phyloP scores from a whole-genome alignment of 2,329 filamentous ascomycete species.

The Fusarium verticillioides region DNA sequence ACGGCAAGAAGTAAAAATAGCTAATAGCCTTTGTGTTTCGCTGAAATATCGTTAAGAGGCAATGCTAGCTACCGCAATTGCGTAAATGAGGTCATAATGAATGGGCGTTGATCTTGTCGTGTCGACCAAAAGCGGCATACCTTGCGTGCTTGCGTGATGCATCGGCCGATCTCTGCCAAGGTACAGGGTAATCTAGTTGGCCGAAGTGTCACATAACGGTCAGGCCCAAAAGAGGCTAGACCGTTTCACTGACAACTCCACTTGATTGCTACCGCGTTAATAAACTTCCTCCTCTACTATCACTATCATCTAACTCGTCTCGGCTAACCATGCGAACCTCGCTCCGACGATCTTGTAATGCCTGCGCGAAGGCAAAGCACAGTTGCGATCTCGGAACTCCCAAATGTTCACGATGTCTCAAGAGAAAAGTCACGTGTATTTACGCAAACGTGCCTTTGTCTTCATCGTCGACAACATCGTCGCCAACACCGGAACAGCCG shows the following conservation, averaged over 20 bases:
- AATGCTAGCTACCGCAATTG: accelerated
- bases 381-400: constrained; percentile 66
- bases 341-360: constrained; percentile 66
- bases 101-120: not conserved
- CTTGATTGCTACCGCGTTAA: constrained; percentile 6
- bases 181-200: not conserved
- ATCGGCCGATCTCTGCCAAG: not conserved
- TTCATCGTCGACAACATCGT: constrained; percentile 6
- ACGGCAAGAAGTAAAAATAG: too few species aligned
- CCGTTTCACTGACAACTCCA: not conserved
- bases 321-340: constrained; percentile 59
- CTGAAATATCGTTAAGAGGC: not conserved
- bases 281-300: constrained; percentile 20
- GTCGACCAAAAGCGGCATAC: not conserved
- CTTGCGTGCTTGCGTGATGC: not conserved
- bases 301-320: constrained; percentile 13
- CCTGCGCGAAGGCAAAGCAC: constrained; percentile 66
- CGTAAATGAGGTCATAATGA: not conserved
- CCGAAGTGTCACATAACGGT: not conserved
- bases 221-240: not conserved
- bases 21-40: not conserved
- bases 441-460: constrained; percentile 66
- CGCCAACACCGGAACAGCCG: constrained; percentile 12
- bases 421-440: constrained; percentile 58
- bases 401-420: constrained; percentile 64